Percentiles rank a stretch among this genome's conserved stretches.
Conservation (phyloP, 148 eudicot species). For the Rhododendron ferrugineum region DNA sequence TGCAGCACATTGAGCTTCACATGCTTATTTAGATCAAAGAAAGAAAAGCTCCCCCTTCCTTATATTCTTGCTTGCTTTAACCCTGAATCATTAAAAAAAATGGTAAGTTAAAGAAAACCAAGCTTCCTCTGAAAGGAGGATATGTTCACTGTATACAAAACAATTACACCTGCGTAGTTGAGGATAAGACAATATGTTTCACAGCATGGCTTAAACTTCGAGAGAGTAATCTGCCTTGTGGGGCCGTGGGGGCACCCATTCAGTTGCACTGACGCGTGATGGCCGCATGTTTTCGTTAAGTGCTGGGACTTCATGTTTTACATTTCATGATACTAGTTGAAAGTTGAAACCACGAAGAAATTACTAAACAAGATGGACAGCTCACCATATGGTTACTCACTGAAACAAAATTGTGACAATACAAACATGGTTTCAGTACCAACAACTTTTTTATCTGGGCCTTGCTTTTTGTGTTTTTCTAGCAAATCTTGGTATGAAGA, state of each 20-base stretch:
- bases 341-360: not conserved
- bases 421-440: not conserved
- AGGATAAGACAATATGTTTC: not conserved
- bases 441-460: not conserved
- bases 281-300: too few relatives aligned
- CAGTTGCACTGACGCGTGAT: too few relatives aligned
- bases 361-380: not conserved
- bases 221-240: not conserved
- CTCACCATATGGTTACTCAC: too few relatives aligned
- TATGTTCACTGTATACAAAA: not conserved
- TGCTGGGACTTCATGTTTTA: too few relatives aligned
- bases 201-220: not conserved
- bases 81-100: conserved; percentile 38
- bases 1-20: conserved; percentile 61
- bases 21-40: conserved; percentile 50
- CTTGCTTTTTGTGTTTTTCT: not conserved
- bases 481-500: not conserved
- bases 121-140: not conserved
- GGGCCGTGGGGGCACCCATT: too few relatives aligned
- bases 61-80: conserved; percentile 35
- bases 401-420: not conserved
- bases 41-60: conserved; percentile 35
- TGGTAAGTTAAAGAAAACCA: conserved; percentile 4
- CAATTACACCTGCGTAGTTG: not conserved
- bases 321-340: not conserved